Evolutionary conservation across 2,329 filamentous ascomycete genomes (phyloP).

Genomic region (Paramyrothecium roridum): DNA sequence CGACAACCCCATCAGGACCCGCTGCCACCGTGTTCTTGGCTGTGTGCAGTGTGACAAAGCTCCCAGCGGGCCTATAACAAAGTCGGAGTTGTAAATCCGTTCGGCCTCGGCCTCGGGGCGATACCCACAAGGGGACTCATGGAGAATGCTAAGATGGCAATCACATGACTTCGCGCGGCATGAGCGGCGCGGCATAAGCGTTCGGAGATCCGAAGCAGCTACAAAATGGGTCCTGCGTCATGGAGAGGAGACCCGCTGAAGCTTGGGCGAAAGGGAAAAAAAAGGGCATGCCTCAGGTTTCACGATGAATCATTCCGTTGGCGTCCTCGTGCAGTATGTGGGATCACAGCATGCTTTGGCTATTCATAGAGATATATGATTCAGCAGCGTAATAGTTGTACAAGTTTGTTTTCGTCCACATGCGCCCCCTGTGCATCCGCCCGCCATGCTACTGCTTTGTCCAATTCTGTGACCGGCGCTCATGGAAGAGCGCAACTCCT

Average conservation of each 20-base stretch:
- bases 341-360: neutral
- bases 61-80: no score
- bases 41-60: no score
- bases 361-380: neutral
- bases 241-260: neutral
- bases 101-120: no score
- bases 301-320: no score
- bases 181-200: neutral
- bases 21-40: no score
- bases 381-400: neutral
- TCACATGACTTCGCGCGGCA: neutral
- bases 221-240: neutral
- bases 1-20: no score
- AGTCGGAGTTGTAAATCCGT: no score
- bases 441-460: neutral
- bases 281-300: no score
- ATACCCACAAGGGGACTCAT: no score
- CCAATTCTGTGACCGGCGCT: neutral
- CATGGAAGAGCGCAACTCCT: neutral
- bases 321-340: no score
- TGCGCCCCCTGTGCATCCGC: neutral
- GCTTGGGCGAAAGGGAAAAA: no score
- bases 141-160: neutral
- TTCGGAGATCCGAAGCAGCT: neutral
- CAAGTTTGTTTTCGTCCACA: neutral